Conservation (phyloP, 2,329 filamentous ascomycete species). For the Nigrograna mackinnonii region DNA sequence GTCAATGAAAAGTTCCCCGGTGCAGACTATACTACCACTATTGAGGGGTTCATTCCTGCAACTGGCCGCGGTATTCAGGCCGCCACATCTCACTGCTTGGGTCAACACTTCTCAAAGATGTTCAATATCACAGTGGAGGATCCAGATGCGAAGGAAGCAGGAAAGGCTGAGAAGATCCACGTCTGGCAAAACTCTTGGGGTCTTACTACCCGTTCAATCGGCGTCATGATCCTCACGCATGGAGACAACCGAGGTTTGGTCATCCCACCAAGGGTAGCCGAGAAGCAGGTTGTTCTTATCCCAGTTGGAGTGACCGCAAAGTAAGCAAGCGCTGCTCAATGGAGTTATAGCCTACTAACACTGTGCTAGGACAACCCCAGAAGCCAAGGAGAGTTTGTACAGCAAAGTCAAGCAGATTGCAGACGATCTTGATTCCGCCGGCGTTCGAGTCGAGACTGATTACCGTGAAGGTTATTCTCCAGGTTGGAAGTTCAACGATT, state of each 20-base stretch:
- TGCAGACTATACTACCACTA: conserved; percentile 93
- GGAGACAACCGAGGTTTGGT: conserved; percentile 95
- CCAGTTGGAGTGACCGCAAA: conserved; percentile 93
- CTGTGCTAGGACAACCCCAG: conserved; percentile 53
- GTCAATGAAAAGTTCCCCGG: conserved; percentile 98
- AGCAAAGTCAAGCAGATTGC: conserved; percentile 75
- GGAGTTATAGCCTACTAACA: conserved; percentile 2
- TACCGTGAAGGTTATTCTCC: conserved; percentile 86
- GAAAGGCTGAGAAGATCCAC: conserved; percentile 70
- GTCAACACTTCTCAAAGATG: conserved; percentile 99
- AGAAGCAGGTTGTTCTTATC: conserved; percentile 83
- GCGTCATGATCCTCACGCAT: conserved; percentile 99
- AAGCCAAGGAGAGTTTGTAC: conserved; percentile 76
- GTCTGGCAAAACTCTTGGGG: conserved; percentile 99
- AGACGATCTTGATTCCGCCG: conserved; percentile 69
- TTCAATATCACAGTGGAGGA: conserved; percentile 98
- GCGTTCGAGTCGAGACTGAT: conserved; percentile 80
- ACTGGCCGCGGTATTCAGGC: conserved; percentile 97
- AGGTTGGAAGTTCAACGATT: conserved; percentile 98
- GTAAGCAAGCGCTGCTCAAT: conserved; percentile 52
- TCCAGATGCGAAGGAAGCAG: conserved; percentile 67
- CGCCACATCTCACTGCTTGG: conserved; percentile 89
- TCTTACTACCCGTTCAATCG: conserved; percentile 93
- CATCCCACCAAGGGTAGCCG: conserved; percentile 86
- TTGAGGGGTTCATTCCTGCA: conserved; percentile 94